A percentile compares a stretch with the other conserved stretches of the same genome.
phyloP scores from a whole-genome alignment of 495 filamentous ascomycete species.

The Rhypophila decipiens region DNA sequence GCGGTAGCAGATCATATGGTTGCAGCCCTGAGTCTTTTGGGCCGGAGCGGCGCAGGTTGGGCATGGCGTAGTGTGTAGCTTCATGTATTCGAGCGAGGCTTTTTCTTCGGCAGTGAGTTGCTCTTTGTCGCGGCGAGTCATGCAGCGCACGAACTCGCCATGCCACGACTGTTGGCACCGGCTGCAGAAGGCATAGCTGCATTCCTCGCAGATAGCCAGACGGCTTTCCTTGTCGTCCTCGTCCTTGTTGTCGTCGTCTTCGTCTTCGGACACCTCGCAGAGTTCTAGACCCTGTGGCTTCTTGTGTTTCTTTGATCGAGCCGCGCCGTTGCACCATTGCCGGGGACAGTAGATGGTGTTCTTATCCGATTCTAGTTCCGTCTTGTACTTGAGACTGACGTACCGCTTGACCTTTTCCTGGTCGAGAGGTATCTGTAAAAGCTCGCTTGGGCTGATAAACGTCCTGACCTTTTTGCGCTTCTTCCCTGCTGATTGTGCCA shows the following conservation, averaged over 20 bases:
- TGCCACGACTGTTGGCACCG: constrained; percentile 71
- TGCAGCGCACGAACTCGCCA: constrained; percentile 63
- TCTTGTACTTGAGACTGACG: constrained; percentile 83
- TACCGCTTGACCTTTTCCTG: constrained; percentile 75
- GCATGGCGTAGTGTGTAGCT: constrained; percentile 73
- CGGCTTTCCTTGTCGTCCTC: constrained; percentile 30
- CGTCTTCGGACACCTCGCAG: constrained; percentile 44
- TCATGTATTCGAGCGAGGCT: constrained; percentile 75
- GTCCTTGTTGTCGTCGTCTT: constrained; percentile 31
- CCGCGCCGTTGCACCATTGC: constrained; percentile 89
- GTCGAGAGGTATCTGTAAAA: constrained; percentile 76
- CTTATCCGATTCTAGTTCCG: constrained; percentile 81
- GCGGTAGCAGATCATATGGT: constrained; percentile 93
- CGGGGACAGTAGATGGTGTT: constrained; percentile 92
- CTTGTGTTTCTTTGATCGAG: constrained; percentile 69
- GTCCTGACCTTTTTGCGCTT: constrained; percentile 46
- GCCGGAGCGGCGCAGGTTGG: constrained; percentile 82
- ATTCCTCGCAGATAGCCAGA: constrained; percentile 81
- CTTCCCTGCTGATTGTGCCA: constrained; percentile 14
- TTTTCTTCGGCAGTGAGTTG: constrained; percentile 77
- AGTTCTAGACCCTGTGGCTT: constrained; percentile 54
- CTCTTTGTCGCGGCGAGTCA: constrained; percentile 51
- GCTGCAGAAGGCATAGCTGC: constrained; percentile 84
- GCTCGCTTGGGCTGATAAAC: constrained; percentile 76
- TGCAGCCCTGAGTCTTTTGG: constrained; percentile 91